Base-by-base conservation (phyloP, 352 stramenopile species). In the Globisporangium parvum region DNA sequence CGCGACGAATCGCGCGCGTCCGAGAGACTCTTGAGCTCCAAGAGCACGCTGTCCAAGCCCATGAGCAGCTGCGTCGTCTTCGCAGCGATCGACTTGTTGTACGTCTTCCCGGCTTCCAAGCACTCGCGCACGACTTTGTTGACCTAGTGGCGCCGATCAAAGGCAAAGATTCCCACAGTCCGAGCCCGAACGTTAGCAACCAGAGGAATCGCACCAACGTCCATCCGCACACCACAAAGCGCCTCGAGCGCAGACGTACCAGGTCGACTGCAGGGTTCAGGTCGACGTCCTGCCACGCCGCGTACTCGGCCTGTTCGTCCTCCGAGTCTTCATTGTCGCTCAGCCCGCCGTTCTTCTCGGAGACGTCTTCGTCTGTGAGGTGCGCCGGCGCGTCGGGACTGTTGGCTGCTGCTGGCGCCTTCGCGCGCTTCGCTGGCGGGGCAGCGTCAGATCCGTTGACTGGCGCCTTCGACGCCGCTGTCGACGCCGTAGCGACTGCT, bases 251-350 rank as follows among this genome's bases (percentile, higher is more conserved):
- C 28, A 54, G 63, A 46, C 67, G 62, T 54, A 89, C 83, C 50
- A 93, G 54, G 23, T 93, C 80, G 45, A 88, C 80, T 23, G 80
- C 83, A n/a, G 83, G 83, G 50, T 88, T 90, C 58, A 93, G 55
- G 47, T 93, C 79, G 59, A 93, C 76, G 54, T 90, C 75, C 51
- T 91, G 77, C 80, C 80, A 93, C 20, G 78, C 70, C 31, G 73
- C 73, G 53, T 88, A 72, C 69, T 90, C 83, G 33, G 73, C 69
- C 56, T 89, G 80, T 41, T 93, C 82, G 54, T 93, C 83, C 66
- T 93, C 83, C 62, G 80, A 91, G 68, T 88, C 73, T 59, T 93
- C 83, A 47, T 90, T 63, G 63, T 93, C 83, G 65, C 80, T 91
- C 44, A 84, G 39, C 2, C 57, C 77, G 8, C 59, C 77, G 48